A percentile compares a stretch with the other conserved stretches of the same genome.
phyloP scores from a whole-genome alignment of 2,329 filamentous ascomycete genomes.

The Aspergillus persii region DNA sequence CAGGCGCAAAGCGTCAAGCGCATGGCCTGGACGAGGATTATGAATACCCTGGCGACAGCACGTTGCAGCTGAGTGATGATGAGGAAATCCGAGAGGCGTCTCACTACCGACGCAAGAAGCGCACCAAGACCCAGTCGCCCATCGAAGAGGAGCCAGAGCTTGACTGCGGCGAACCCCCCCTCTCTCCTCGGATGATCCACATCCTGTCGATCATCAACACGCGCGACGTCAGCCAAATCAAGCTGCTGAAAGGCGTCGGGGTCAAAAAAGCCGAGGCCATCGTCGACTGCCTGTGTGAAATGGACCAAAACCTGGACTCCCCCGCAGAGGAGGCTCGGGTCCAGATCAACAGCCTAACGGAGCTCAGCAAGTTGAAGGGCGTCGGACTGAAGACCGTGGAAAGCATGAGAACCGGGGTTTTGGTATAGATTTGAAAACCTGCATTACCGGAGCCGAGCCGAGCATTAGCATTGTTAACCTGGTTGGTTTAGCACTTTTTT shows the following conservation, averaged over 20 bases:
- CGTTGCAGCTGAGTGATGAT: slow-evolving; percentile 32
- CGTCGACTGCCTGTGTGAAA: slow-evolving; percentile 46
- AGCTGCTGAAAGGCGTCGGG: slow-evolving; percentile 47
- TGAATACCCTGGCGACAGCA: slow-evolving; percentile 19
- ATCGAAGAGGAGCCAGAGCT: slow-evolving; percentile 17
- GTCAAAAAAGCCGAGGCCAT: slow-evolving; percentile 49
- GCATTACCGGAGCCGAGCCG: slow-evolving; percentile 7
- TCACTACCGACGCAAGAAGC: slow-evolving; percentile 28
- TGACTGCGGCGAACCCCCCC: slow-evolving; percentile 20
- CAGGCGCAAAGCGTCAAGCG: slow-evolving; percentile 28
- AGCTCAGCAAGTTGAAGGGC: slow-evolving; percentile 44
- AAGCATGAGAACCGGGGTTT: slow-evolving; percentile 47
- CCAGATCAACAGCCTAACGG: slow-evolving; percentile 37
- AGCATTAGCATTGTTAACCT: neutral
- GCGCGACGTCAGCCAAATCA: slow-evolving; percentile 46
- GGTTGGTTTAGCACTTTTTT: neutral
- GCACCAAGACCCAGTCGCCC: slow-evolving; percentile 23
- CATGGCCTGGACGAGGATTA: slow-evolving; percentile 35
- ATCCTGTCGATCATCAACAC: slow-evolving; percentile 48
- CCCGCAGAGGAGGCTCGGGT: slow-evolving; percentile 24
- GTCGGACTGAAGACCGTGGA: slow-evolving; percentile 47
- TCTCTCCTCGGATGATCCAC: slow-evolving; percentile 44
- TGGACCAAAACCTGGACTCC: slow-evolving; percentile 31
- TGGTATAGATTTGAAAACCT: slow-evolving; percentile 27
- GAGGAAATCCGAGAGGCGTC: slow-evolving; percentile 18